Base-by-base conservation (phyloP, 2,329 filamentous ascomycete species). In the Ophiostoma perfectum region DNA sequence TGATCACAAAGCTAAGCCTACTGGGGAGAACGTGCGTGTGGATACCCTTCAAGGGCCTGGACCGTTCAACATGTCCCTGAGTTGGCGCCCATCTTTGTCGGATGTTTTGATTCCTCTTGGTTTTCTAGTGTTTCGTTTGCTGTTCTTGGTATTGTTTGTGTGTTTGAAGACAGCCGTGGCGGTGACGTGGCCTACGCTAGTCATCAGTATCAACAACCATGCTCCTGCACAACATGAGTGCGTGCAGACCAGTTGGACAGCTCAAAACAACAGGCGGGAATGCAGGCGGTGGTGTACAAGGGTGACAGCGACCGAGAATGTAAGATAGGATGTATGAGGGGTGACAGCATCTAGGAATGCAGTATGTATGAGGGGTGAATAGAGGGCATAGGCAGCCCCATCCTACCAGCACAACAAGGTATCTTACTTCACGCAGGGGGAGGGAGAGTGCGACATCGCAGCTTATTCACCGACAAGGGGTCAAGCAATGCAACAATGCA, bases 21-120 rank as follows among this genome's bases (percentile, higher is more conserved):
- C 49, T 16, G 47, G 49, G 60, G 60, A 44, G 14, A 64, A 44
- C 41, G 60, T 64, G 60, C 60, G 60, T 64, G 60, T 64, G 60
- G 60, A 42, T n/a, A 64, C 60, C 12, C 60, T 7, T 36, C 27
- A 38, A 55, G 60, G 60, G 60, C 36, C 60, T 64, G 60, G 60
- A 44, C 60, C 55, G 27, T 60, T 38, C 27, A 55, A 9, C 45
- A 14, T 55, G 49, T 55, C 49, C 49, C 49, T 55, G 9, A 47
- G 27, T 60, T 38, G 55, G 27, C 52, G 27, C 27, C 27, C n/a
- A 14, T 38, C 27, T 14, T 58, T 49, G 27, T 60, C 5, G 55
- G 55, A 60, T 60, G 11, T n/a, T 38, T 14, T 14, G 5, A 49
- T 18, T 14, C 45, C 11, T 55, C 49, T 55, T 55, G 49, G n/a